phyloP scores from a whole-genome alignment of 495 filamentous ascomycete species.

The Neurospora sp. region DNA sequence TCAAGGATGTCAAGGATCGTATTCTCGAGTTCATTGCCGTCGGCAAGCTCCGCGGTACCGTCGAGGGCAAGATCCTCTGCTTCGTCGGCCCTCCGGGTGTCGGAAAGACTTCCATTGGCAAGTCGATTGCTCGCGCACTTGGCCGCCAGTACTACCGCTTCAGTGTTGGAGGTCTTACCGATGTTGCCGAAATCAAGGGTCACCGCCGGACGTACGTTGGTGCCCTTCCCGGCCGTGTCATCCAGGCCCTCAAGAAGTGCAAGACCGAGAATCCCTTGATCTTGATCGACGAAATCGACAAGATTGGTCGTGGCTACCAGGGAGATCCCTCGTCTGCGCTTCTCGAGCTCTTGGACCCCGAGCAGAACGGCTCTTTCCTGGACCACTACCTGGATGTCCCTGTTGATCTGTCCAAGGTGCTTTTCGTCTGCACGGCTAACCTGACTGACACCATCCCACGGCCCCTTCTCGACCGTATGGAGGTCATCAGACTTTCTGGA shows the following conservation, averaged over 20 bases:
- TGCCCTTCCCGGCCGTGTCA: constrained; percentile 89
- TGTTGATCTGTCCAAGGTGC: constrained; percentile 92
- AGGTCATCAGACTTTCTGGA: constrained; percentile 91
- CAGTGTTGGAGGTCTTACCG: constrained; percentile 90
- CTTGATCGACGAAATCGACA: constrained; percentile 95
- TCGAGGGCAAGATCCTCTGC: constrained; percentile 98
- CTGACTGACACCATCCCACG: constrained; percentile 98
- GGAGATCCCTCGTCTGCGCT: constrained; percentile 94
- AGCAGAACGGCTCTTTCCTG: constrained; percentile 94
- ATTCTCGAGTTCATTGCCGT: constrained; percentile 99
- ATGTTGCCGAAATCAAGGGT: constrained; percentile 99
- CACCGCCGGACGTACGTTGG: constrained; percentile 96
- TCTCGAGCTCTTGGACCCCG: constrained; percentile 89
- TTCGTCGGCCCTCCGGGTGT: constrained; percentile 93
- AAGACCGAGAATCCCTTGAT: constrained; percentile 97
- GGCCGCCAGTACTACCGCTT: constrained; percentile 97
- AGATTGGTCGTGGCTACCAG: constrained; percentile 91
- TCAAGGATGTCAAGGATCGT: constrained; percentile 98
- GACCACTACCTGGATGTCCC: constrained; percentile 99
- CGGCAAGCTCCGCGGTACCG: constrained; percentile 90
- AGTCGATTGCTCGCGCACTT: constrained; percentile 89
- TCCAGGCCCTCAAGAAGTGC: constrained; percentile 97
- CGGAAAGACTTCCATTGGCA: constrained; percentile 97
- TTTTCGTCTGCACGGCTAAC: constrained; percentile 98
- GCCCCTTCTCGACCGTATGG: constrained; percentile 94